Percentiles rank a stretch among this genome's conserved stretches.
phyloP scores from a whole-genome alignment of 345 rosid species.

The Punica granatum region DNA sequence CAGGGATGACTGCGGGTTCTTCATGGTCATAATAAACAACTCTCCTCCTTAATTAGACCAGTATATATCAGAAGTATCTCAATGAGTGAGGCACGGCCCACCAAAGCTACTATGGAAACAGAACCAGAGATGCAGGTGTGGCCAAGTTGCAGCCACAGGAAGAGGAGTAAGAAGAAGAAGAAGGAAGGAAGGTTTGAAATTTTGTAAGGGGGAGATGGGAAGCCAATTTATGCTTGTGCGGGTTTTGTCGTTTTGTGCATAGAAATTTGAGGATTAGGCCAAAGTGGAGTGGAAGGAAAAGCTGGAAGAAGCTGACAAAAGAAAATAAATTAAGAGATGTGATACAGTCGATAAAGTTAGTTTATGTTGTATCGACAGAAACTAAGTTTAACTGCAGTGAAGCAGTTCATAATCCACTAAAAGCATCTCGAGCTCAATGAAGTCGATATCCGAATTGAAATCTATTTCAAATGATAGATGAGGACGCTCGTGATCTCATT shows the following conservation, averaged over 20 bases:
- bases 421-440: no score
- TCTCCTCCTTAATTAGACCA: neutral
- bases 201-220: slow-evolving; percentile 40
- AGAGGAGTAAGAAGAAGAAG: neutral
- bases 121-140: slow-evolving; percentile 1
- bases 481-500: no score
- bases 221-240: slow-evolving; percentile 55
- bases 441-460: no score
- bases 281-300: slow-evolving; percentile 4
- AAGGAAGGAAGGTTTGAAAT: slow-evolving; percentile 48
- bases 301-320: neutral
- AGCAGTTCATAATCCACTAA: no score
- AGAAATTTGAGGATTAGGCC: slow-evolving; percentile 27
- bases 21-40: slow-evolving; percentile 29
- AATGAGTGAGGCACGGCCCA: neutral
- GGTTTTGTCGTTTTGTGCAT: slow-evolving; percentile 46
- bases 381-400: no score
- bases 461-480: no score
- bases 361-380: no score
- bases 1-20: slow-evolving; percentile 59
- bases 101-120: neutral
- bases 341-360: no score
- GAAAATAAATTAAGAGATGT: slow-evolving; percentile 15
- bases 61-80: neutral
- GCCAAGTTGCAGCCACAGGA: neutral